These are phyloP conservation scores for Cutaneotrichosporon dermatis DNA, from an alignment of 1,284 basidiomycete genomes.

Conservation along the genomic window DNA sequence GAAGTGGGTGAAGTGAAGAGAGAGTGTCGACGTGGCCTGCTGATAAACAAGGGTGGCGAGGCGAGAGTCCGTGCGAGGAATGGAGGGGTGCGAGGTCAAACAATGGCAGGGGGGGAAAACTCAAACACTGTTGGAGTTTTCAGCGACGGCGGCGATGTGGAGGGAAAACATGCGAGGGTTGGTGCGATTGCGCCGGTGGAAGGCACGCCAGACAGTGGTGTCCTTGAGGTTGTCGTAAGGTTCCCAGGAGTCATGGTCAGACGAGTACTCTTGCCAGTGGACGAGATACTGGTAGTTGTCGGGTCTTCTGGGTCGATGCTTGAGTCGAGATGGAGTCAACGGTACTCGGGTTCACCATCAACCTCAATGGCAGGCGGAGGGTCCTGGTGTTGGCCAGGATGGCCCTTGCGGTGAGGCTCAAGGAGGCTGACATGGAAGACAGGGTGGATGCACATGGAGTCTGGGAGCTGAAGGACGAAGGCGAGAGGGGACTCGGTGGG, in stretches of 20 bases:
- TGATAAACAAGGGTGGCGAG: no score
- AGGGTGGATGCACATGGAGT: constrained; percentile 40
- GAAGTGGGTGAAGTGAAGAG: no score
- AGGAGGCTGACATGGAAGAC: constrained; percentile 52
- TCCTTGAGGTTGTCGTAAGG: constrained; percentile 6
- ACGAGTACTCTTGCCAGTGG: constrained; percentile 7
- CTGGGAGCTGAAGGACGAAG: constrained; percentile 43
- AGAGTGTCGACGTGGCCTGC: no score
- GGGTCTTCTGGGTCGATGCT: background rate
- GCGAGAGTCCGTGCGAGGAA: no score
- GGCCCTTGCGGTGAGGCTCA: constrained; percentile 41
- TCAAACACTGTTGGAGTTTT: no score
- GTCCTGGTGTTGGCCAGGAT: constrained; percentile 22
- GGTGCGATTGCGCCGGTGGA: no score
- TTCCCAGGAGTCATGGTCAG: constrained; percentile 9
- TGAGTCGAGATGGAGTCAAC: constrained; percentile 31
- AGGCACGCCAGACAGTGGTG: background rate
- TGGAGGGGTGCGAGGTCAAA: no score
- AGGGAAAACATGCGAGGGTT: no score
- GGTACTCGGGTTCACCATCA: constrained; percentile 24
- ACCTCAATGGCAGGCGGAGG: constrained; percentile 36
- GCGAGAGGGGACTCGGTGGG: constrained; percentile 8
- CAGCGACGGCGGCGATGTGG: no score
- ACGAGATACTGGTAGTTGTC: constrained; percentile 6
- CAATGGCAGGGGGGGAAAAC: no score